Conservation (phyloP, 371 early-diverging fungal species). For the Mucor mucedo region DNA sequence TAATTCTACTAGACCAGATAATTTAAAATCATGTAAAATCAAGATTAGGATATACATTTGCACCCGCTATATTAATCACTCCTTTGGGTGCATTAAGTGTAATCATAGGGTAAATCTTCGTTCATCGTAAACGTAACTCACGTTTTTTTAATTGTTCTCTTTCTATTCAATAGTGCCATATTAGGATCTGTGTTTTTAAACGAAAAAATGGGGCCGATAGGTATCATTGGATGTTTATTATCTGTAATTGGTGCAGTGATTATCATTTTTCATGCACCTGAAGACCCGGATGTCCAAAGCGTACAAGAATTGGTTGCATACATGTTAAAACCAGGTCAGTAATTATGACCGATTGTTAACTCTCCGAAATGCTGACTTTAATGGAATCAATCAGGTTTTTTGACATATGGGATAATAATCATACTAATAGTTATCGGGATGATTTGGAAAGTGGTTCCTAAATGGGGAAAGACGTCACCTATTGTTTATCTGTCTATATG, state of each 20-base stretch:
- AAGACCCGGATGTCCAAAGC: constrained; percentile 72
- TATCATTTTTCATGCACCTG: constrained; percentile 87
- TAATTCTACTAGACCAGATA: too few relatives aligned
- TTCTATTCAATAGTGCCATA: constrained; percentile 30
- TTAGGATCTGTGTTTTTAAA: constrained; percentile 60
- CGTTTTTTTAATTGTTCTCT: not conserved
- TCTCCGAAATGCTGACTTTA: not conserved
- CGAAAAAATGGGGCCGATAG: constrained; percentile 79
- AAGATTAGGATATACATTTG: constrained; percentile 81
- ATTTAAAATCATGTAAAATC: too few relatives aligned
- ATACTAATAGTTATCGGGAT: constrained; percentile 34
- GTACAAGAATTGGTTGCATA: constrained; percentile 68
- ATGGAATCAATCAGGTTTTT: constrained; percentile 61
- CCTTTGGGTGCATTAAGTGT: constrained; percentile 91
- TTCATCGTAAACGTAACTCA: not conserved
- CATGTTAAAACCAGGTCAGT: constrained; percentile 34
- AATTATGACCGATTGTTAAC: too few relatives aligned
- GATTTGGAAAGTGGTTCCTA: constrained; percentile 82
- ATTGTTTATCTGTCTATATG: constrained; percentile 87
- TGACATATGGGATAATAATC: constrained; percentile 68
- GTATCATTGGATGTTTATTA: constrained; percentile 87
- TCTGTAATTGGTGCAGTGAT: constrained; percentile 89
- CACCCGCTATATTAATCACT: constrained; percentile 92
- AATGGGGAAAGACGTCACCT: constrained; percentile 78
- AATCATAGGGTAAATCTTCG: constrained; percentile 67